Evolutionary conservation across 805 yeast species (phyloP), one percentile per base, ranked within the genome.

Genomic region (Pichia paraexigua): DNA sequence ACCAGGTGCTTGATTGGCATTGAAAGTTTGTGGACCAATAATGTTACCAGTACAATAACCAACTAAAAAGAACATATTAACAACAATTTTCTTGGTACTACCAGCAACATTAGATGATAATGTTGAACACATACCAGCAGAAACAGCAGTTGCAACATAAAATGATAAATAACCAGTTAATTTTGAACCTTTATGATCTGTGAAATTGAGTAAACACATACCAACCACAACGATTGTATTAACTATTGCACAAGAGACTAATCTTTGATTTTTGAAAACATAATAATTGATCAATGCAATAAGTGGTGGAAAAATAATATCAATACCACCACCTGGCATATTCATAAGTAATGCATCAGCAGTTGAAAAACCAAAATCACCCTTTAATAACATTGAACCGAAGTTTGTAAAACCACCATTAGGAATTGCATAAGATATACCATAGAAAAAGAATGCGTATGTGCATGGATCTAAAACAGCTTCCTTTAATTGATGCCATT

Each of bases 371-470:
- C 53, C 53, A 39, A 62, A 57, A 20, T 53, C 39, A 21, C 13
- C 35, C 7, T 45, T 25, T 18, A 55, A 45, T 18, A 72, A 56
- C 12, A 70, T 64, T 53, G 71, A 75, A n/a, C 74, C 74, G 56
- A 78, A 78, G 59, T 72, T 76, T 21, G 80, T 72, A 27, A 78
- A 60, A 41, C 82, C 85, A 59, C 85, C 86, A 58, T 79, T 78
- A 47, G 85, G 85, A 56, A 83, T 72, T 48, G 74, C 63, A 30
- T 76, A 60, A 22, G 74, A 73, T 49, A 74, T 66, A 12, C 69
- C 60, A 58, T 78, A 73, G 58, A 71, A 67, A 45, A 79, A 74
- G 61, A 72, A 69, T 24, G 76, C 56, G 76, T 79, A 80, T 5
- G 77, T 72, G 59, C 76, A 74, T 37, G 68, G 63, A 59, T 83